Percentiles rank a stretch among this genome's conserved stretches.
phyloP scores from a whole-genome alignment of 2,329 filamentous ascomycete species.

The Capronia americana region DNA sequence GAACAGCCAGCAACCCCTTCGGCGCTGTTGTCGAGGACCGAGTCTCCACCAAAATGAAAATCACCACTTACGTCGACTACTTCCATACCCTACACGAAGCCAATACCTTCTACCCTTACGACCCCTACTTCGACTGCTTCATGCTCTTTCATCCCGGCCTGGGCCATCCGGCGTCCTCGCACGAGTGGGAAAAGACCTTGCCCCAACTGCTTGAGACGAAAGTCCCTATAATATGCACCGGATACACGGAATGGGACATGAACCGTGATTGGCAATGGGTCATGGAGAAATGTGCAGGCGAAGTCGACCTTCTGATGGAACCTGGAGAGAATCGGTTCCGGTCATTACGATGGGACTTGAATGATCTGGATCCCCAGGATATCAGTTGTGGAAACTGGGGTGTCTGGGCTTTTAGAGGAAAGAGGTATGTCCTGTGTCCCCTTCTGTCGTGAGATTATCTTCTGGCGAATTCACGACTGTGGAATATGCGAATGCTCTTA shows the following conservation, averaged over 20 bases:
- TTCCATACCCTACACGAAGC: constrained; percentile 96
- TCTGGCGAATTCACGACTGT: background rate
- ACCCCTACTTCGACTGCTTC: constrained; percentile 98
- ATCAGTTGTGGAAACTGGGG: constrained; percentile 97
- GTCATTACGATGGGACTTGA: constrained; percentile 94
- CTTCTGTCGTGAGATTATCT: background rate
- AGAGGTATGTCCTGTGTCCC: constrained; percentile 69
- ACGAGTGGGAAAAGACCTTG: constrained; percentile 92
- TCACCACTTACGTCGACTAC: constrained; percentile 97
- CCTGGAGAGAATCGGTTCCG: constrained; percentile 94
- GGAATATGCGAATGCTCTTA: constrained; percentile 4
- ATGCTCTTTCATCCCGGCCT: constrained; percentile 96
- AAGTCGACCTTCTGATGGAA: constrained; percentile 89
- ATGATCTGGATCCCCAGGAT: constrained; percentile 93
- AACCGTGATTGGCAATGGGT: constrained; percentile 91
- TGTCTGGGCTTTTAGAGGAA: constrained; percentile 94
- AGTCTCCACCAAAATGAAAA: constrained; percentile 87
- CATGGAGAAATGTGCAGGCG: constrained; percentile 79
- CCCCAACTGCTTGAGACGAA: constrained; percentile 93
- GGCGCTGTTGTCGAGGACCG: constrained; percentile 94
- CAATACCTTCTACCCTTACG: constrained; percentile 88
- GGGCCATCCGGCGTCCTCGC: constrained; percentile 88
- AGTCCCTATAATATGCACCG: constrained; percentile 89
- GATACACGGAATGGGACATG: constrained; percentile 96
- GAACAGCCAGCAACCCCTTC: constrained; percentile 86